Conservation (phyloP, 495 filamentous ascomycete genomes). For the Lichina pygmaea region DNA sequence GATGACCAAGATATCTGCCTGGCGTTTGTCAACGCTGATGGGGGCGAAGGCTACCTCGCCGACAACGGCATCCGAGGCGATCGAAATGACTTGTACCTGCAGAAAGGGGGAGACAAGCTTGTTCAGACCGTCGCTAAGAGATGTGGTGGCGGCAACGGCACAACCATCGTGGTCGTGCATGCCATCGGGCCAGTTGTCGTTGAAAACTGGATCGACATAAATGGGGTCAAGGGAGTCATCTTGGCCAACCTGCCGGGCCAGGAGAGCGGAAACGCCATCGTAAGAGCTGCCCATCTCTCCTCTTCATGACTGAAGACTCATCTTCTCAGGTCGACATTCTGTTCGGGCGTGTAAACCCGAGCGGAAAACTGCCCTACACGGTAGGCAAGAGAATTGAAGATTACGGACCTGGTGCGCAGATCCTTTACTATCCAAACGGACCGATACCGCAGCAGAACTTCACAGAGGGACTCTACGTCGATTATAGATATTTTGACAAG, state of each 20-base stretch:
- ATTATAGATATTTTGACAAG: constrained; percentile 81
- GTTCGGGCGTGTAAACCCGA: constrained; percentile 65
- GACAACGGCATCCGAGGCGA: constrained; percentile 45
- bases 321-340: constrained; percentile 30
- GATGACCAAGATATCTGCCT: constrained; percentile 36
- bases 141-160: constrained; percentile 39
- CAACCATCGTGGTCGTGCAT: constrained; percentile 69
- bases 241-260: constrained; percentile 76
- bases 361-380: constrained; percentile 72
- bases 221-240: constrained; percentile 54
- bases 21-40: constrained; percentile 33
- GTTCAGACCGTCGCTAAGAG: constrained; percentile 39
- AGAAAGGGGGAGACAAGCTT: constrained; percentile 53
- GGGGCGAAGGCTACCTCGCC: constrained; percentile 36
- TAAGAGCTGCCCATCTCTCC: constrained; percentile 4
- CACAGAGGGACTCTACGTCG: constrained; percentile 57
- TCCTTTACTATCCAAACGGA: constrained; percentile 49
- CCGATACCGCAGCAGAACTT: constrained; percentile 66
- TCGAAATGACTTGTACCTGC: constrained; percentile 50
- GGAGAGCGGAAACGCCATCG: constrained; percentile 66
- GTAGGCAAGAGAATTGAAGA: constrained; percentile 57
- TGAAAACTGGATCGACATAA: constrained; percentile 61
- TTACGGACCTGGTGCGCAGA: constrained; percentile 52
- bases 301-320: background rate
- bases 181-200: constrained; percentile 68